Evolutionary conservation across 805 yeast genomes (phyloP).

Genomic region (Yamadazyma nakazawae): DNA sequence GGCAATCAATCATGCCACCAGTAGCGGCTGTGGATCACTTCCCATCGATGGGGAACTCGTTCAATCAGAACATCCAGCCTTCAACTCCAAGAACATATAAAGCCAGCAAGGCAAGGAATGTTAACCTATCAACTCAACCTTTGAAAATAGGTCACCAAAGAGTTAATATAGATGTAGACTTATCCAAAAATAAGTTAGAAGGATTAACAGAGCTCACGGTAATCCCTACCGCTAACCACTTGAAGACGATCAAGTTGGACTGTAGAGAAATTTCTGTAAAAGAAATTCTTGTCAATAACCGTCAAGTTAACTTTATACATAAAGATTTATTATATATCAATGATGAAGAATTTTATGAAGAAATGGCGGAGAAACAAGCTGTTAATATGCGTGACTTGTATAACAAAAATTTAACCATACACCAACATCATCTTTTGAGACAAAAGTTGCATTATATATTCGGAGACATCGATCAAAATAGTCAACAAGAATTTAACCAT

Average conservation of each 20-base stretch:
- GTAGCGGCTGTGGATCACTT: conserved; percentile 7
- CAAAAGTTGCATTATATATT: conserved; percentile 52
- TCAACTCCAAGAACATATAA: conserved; percentile 20
- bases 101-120: conserved; percentile 17
- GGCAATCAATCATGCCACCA: conserved; percentile 12
- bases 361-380: conserved; percentile 20
- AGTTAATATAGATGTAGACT: conserved; percentile 75
- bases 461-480: conserved; percentile 42
- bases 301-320: conserved; percentile 52
- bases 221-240: conserved; percentile 59
- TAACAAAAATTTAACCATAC: conserved; percentile 37
- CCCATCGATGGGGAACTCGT: conserved; percentile 11
- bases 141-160: conserved; percentile 82
- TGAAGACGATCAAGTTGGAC: conserved; percentile 67
- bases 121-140: conserved; percentile 36
- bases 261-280: conserved; percentile 71
- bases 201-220: conserved; percentile 86
- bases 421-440: conserved; percentile 59
- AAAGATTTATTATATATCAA: conserved; percentile 49
- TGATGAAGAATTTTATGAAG: conserved; percentile 28
- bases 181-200: conserved; percentile 50
- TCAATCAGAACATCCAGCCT: conserved; percentile 1
- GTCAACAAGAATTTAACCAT: conserved; percentile 9
- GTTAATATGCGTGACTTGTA: conserved; percentile 42
- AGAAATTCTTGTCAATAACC: conserved; percentile 57